phyloP scores from a whole-genome alignment of 1,139 yeast species.

The Yamadazyma triangularis region DNA sequence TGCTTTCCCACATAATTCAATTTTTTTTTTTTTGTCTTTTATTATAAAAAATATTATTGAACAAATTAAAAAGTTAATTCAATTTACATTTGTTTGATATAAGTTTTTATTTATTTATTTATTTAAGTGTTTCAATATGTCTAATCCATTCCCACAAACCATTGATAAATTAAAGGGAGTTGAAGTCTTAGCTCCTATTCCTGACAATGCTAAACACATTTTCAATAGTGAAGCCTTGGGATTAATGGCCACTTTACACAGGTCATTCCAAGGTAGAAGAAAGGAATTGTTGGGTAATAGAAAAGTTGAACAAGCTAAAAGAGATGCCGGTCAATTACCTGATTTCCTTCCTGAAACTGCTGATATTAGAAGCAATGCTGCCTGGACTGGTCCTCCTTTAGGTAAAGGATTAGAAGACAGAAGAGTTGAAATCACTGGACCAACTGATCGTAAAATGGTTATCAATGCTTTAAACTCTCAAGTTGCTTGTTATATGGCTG shows the following conservation, averaged over 20 bases:
- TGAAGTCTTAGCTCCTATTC: slow-evolving; percentile 60
- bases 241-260: slow-evolving; percentile 69
- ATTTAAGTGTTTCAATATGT: slow-evolving; percentile 30
- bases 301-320: slow-evolving; percentile 51
- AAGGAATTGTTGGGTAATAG: slow-evolving; percentile 57
- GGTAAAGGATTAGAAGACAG: slow-evolving; percentile 76
- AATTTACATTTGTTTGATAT: too few species aligned
- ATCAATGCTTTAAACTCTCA: slow-evolving; percentile 87
- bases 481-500: slow-evolving; percentile 92
- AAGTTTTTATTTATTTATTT: too few species aligned
- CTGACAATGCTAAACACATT: slow-evolving; percentile 55
- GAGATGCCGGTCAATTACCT: slow-evolving; percentile 68
- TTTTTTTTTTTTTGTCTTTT: slow-evolving; percentile 1
- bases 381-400: slow-evolving; percentile 77
- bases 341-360: slow-evolving; percentile 71
- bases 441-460: slow-evolving; percentile 88
- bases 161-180: slow-evolving; percentile 58
- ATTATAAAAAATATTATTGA: neutral
- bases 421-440: slow-evolving; percentile 86
- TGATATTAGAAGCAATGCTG: slow-evolving; percentile 64
- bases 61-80: too few species aligned
- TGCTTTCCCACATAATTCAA: slow-evolving; percentile 18
- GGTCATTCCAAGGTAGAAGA: slow-evolving; percentile 62
- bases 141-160: slow-evolving; percentile 51
- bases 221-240: slow-evolving; percentile 67